Evolutionary conservation across 441 rosid genomes (phyloP).

Genomic region (Aquilaria agallochum): DNA sequence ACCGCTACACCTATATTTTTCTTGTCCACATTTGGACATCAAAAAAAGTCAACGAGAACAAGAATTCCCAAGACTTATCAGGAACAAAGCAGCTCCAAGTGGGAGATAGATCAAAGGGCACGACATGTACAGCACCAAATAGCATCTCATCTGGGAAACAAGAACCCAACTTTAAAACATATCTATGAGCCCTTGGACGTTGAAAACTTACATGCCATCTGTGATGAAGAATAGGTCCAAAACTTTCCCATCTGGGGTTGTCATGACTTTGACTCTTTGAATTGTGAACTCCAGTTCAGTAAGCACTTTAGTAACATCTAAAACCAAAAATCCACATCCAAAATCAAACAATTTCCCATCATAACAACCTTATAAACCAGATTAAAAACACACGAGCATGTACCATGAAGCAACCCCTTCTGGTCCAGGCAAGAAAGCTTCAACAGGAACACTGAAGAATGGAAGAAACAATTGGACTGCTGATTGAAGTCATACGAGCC

Average conservation of each 20-base stretch:
- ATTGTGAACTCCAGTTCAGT: conserved; percentile 80
- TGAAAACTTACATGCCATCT: conserved; percentile 34
- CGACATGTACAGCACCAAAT: too few relatives aligned
- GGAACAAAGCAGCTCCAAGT: too few relatives aligned
- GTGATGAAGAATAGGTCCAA: conserved; percentile 48
- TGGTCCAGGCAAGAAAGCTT: conserved; percentile 35
- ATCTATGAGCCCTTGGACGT: too few relatives aligned
- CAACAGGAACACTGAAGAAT: conserved; percentile 40
- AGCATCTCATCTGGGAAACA: not conserved
- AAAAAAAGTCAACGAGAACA: too few relatives aligned
- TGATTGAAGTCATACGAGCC: conserved; percentile 25
- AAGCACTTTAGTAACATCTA: conserved; percentile 76
- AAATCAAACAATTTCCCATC: too few relatives aligned
- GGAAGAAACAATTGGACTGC: conserved; percentile 24
- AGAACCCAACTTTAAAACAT: not conserved
- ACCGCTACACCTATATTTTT: too few relatives aligned
- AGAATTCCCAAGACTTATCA: too few relatives aligned
- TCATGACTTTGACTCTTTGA: conserved; percentile 86
- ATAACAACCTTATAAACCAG: too few relatives aligned
- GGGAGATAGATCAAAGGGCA: too few relatives aligned
- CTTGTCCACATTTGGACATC: too few relatives aligned
- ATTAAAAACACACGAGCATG: too few relatives aligned
- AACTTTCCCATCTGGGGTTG: conserved; percentile 76
- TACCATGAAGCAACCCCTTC: conserved; percentile 51
- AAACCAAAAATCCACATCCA: not conserved